These are phyloP conservation scores for Metahyphopichia silvanorum DNA, from an alignment of 805 yeast genomes.

Conservation along the genomic window DNA sequence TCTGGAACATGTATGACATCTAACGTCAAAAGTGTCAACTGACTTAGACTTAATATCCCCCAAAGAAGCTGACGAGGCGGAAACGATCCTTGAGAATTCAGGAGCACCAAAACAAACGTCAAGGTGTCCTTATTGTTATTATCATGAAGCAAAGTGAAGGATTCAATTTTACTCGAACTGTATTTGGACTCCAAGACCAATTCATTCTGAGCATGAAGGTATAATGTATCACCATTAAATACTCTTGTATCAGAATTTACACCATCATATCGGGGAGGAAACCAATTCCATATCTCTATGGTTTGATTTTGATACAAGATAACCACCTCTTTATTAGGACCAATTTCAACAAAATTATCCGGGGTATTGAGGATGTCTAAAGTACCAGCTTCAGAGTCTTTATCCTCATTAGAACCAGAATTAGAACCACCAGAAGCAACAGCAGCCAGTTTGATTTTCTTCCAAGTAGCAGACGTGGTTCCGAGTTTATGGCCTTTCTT, in stretches of 20 bases:
- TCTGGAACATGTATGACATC: background rate
- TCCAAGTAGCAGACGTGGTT: constrained; percentile 41
- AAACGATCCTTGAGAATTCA: background rate
- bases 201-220: constrained; percentile 12
- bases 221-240: constrained; percentile 23
- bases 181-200: background rate
- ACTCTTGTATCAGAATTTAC: constrained; percentile 4
- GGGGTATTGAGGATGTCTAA: background rate
- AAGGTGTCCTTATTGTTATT: background rate
- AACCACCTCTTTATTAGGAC: constrained; percentile 31
- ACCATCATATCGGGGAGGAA: constrained; percentile 8
- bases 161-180: background rate
- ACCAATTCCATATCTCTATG: constrained; percentile 37
- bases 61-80: background rate
- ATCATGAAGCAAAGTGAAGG: background rate
- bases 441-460: constrained; percentile 35
- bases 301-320: constrained; percentile 13
- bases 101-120: background rate
- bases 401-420: background rate
- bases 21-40: background rate
- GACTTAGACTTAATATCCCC: background rate
- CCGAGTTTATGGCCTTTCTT: constrained; percentile 37
- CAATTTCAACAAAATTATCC: constrained; percentile 16
- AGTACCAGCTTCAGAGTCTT: background rate
- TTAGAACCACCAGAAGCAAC: constrained; percentile 3